Base-by-base conservation (phyloP, 352 stramenopile species). In the Chrysophaeum taylorii region DNA sequence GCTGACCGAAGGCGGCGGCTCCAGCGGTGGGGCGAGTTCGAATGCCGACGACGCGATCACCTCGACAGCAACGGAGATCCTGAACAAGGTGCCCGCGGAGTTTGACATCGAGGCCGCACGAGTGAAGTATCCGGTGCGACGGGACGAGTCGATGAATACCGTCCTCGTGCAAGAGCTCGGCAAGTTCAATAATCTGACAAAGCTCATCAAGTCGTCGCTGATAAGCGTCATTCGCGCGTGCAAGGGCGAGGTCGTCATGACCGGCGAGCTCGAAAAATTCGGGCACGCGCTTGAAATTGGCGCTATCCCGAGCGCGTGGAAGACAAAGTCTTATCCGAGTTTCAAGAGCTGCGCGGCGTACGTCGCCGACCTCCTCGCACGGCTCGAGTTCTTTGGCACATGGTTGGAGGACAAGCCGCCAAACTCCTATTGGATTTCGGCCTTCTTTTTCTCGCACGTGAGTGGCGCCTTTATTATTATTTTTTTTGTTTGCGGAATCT, bases 401-500 rank as follows among this genome's bases (percentile, higher is more conserved):
- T 97, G 92, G 92, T 75, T 97, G 2, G 60, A 86, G 0, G 70
- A 91, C 25, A 90, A 90, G 14, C 87, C 95, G 72, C 92, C 92
- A 0, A 75, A 84, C 0, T 82, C 89, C 16, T 97, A 96, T 70
- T 82, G 87, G 33, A 79, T 97, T 9, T 87, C 90, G 43, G 89
- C 91, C 0, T 96, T 97, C 75, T 97, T 96, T 79, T 97, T 97
- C 71, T 91, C 90, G 0, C 91, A 97, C 74, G n/a, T n/a, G n/a
- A n/a, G n/a, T n/a, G n/a, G n/a, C n/a, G n/a, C n/a, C n/a, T n/a
- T n/a, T n/a, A n/a, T n/a, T n/a, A n/a, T n/a, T n/a, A n/a, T n/a
- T n/a, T n/a, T n/a, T n/a, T n/a, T n/a, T n/a, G n/a, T n/a, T n/a
- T n/a, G n/a, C n/a, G n/a, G n/a, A n/a, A n/a, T n/a, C n/a, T n/a